phyloP scores from a whole-genome alignment of 257 asterid genomes.

The Voacanga thouarsii region DNA sequence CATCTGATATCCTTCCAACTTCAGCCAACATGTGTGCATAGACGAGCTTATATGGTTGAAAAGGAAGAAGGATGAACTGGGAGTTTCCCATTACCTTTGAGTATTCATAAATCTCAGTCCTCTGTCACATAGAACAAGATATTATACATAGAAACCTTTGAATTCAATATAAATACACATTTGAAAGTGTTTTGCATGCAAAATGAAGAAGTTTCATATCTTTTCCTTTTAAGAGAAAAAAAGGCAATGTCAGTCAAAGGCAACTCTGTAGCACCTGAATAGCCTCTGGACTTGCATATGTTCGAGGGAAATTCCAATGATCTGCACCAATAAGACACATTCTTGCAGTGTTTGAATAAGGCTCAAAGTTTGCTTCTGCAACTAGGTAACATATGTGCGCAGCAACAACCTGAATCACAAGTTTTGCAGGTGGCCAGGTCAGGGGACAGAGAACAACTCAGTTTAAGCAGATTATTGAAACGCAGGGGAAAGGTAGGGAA shows the following conservation, averaged over 20 bases:
- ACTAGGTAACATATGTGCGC: constrained; percentile 96
- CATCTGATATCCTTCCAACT: constrained; percentile 92
- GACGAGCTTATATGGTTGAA: constrained; percentile 92
- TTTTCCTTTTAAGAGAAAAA: background rate
- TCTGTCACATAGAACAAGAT: constrained; percentile 45
- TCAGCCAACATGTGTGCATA: constrained; percentile 95
- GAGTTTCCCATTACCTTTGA: constrained; percentile 92
- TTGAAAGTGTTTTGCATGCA: background rate
- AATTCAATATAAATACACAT: background rate
- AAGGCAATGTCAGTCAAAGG: constrained; percentile 12
- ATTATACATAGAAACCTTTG: constrained; percentile 8
- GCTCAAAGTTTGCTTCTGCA: constrained; percentile 88
- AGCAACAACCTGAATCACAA: constrained; percentile 62
- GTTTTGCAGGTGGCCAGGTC: background rate
- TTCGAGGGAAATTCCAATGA: constrained; percentile 87
- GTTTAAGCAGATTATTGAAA: constrained; percentile 18
- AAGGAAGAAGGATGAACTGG: constrained; percentile 81
- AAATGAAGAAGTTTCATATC: constrained; percentile 1
- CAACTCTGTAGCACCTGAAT: constrained; percentile 69
- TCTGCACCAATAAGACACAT: constrained; percentile 96
- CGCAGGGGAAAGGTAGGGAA: background rate
- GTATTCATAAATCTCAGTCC: constrained; percentile 92
- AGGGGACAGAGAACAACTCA: constrained; percentile 14
- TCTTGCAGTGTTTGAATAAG: constrained; percentile 83
- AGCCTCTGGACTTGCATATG: constrained; percentile 93